Evolutionary conservation across 257 asterid species (phyloP).

Genomic region (Ocimum tenuiflorum): DNA sequence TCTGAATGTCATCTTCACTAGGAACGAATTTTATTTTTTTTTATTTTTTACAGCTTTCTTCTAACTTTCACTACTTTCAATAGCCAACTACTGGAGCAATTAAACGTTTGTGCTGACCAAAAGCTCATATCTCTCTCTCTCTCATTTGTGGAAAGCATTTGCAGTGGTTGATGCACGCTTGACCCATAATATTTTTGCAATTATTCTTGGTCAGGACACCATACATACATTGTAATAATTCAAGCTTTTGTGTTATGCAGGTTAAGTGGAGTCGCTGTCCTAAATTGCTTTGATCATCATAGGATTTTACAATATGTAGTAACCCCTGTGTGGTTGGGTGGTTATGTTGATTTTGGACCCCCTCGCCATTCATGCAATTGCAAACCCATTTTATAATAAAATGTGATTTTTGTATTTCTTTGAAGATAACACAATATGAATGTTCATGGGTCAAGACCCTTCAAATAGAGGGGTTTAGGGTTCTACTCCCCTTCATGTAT

Average conservation of each 20-base stretch:
- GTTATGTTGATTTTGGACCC: no score
- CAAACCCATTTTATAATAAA: no score
- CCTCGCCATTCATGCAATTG: no score
- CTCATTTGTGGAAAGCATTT: neutral
- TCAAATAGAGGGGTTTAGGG: no score
- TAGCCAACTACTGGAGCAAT: neutral
- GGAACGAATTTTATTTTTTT: constrained; percentile 7
- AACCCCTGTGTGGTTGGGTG: no score
- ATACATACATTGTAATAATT: constrained; percentile 12
- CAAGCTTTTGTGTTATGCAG: constrained; percentile 27
- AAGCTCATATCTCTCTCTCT: neutral
- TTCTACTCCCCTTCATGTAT: no score
- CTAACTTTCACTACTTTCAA: constrained; percentile 23
- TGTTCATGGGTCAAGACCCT: no score
- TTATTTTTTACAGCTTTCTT: constrained; percentile 11
- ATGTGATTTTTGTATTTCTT: no score
- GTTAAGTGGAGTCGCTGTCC: constrained; percentile 41
- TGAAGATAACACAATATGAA: no score
- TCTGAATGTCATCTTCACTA: constrained; percentile 26
- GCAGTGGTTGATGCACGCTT: constrained; percentile 22
- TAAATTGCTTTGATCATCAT: neutral
- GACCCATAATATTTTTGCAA: constrained; percentile 23
- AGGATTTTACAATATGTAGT: no score
- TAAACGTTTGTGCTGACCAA: neutral
- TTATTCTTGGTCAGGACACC: constrained; percentile 17